Evolutionary conservation across 2,329 filamentous ascomycete genomes (phyloP), one percentile per base, ranked within the genome.

Genomic region (Xylaria sp.): DNA sequence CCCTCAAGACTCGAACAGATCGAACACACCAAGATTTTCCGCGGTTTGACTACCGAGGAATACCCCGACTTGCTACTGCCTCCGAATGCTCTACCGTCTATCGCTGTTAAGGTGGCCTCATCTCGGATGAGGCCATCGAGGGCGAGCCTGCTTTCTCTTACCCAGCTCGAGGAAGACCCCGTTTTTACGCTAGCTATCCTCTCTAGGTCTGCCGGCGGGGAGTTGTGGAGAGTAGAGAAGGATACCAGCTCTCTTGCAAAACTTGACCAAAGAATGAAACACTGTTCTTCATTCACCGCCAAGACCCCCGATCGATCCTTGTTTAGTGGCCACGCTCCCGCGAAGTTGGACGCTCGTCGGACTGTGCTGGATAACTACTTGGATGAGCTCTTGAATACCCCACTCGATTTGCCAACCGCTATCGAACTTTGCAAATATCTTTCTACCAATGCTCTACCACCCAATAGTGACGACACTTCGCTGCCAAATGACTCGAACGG

Each of bases 141-240:
- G 65, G 88, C 92, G 37, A 97, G 93, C 73, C 85, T 95, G 68
- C 81, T 97, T 71, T 91, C 88, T 1, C 81, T 93, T 10, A 94
- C 87, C 52, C 89, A 91, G 63, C 81, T 90, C 19, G 93, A 97
- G 60, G 94, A 97, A 72, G 93, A 97, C 69, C 92, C 93, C 0
- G 94, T 98, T 0, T 97, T 98, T 71, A 97, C 93, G 0, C 81
- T 99, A 54, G 93, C 93, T 17, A 81, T 99, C 35, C 90, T 92
- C 70, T 90, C 90, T 9, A 88, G 93, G 56, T 89, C 88, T 0
- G 87, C 92, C 64, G 81, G 85, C 3, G 85, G 84, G 57, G 94
- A 98, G 74, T 81, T 99, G 10, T 98, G 95, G 94, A 88, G 94
- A 29, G 87, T 97, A 6, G 95, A 99, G 77, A 99, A 99, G 76